These are phyloP conservation scores for Amphibolis antarctica DNA, from an alignment of 106 monocot species.

Conservation along the genomic window DNA sequence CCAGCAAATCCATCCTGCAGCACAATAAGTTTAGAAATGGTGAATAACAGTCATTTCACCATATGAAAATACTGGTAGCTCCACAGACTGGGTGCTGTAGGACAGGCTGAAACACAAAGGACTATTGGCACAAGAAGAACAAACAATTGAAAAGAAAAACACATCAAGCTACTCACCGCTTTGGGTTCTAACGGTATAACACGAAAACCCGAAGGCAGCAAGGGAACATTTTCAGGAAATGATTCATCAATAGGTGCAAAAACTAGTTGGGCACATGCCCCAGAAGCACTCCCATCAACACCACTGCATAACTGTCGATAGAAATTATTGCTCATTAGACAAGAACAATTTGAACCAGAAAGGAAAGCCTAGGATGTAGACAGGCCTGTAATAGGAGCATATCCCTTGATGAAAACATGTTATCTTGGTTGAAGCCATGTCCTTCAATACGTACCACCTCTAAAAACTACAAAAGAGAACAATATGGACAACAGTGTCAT, in stretches of 20 bases:
- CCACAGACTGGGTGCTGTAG: no score
- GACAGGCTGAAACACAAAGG: no score
- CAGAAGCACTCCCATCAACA: conserved; percentile 61
- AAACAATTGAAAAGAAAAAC: no score
- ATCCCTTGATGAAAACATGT: conserved; percentile 48
- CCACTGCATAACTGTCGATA: conserved; percentile 69
- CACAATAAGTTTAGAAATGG: not conserved
- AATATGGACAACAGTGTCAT: not conserved
- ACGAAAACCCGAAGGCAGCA: conserved; percentile 89
- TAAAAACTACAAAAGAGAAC: conserved; percentile 37
- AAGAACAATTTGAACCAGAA: not conserved
- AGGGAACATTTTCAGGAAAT: conserved; percentile 70
- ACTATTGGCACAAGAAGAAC: no score
- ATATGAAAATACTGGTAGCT: no score
- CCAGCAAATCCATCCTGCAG: conserved; percentile 41
- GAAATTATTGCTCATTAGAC: not conserved
- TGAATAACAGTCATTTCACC: no score
- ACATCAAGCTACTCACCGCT: conserved; percentile 25
- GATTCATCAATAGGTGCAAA: conserved; percentile 94
- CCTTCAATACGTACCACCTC: conserved; percentile 88
- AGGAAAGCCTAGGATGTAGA: not conserved
- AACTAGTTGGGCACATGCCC: conserved; percentile 76
- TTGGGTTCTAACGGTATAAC: conserved; percentile 81
- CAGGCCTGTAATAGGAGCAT: conserved; percentile 77
- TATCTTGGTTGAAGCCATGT: conserved; percentile 57